Evolutionary conservation across 352 stramenopile genomes (phyloP).

Genomic region (Globisporangium cystogenes): DNA sequence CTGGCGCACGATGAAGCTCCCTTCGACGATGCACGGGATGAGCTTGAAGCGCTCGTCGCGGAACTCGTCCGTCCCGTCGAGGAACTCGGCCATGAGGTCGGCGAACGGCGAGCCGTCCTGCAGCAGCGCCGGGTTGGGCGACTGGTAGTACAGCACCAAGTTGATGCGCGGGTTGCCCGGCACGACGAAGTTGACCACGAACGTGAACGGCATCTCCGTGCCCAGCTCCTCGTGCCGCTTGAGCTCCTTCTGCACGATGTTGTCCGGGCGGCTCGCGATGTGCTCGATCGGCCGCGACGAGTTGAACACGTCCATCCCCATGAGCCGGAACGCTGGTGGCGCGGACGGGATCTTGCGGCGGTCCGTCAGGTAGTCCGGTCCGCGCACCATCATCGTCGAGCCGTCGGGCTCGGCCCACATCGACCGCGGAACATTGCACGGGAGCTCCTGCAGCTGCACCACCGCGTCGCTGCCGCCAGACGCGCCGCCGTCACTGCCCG

Average conservation of each 20-base stretch:
- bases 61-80: slow-evolving; percentile 72
- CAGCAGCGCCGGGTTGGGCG: slow-evolving; percentile 39
- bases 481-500: background rate
- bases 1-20: slow-evolving; percentile 75
- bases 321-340: slow-evolving; percentile 55
- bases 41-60: slow-evolving; percentile 80
- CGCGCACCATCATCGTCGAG: slow-evolving; percentile 62
- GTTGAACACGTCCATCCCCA: slow-evolving; percentile 62
- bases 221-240: slow-evolving; percentile 46
- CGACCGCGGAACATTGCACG: slow-evolving; percentile 47
- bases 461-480: background rate
- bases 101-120: slow-evolving; percentile 53
- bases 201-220: slow-evolving; percentile 72
- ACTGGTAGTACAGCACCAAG: slow-evolving; percentile 70
- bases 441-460: slow-evolving; percentile 34
- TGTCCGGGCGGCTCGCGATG: slow-evolving; percentile 52
- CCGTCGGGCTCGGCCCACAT: slow-evolving; percentile 71
- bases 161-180: slow-evolving; percentile 55
- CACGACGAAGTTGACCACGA: slow-evolving; percentile 76
- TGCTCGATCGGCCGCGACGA: slow-evolving; percentile 49
- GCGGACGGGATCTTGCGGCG: slow-evolving; percentile 69
- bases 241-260: slow-evolving; percentile 56
- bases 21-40: slow-evolving; percentile 77
- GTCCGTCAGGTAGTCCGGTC: slow-evolving; percentile 62
- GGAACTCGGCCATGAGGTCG: slow-evolving; percentile 69